Evolutionary conservation across 2,329 filamentous ascomycete genomes (phyloP).

Genomic region (Daldinia eschscholtzii): DNA sequence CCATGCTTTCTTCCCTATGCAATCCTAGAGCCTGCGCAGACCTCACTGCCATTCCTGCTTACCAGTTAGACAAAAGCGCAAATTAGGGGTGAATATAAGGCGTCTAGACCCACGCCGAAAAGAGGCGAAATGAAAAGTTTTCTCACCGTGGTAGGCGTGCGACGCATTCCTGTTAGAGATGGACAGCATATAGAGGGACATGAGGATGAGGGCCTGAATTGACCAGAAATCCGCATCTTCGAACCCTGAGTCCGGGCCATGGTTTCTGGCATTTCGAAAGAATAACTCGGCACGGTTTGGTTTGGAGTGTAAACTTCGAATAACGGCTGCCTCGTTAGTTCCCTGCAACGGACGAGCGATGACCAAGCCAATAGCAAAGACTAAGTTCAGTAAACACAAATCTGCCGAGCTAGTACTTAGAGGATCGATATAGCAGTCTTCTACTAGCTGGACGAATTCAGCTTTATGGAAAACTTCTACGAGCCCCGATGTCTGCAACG

Average conservation of each 20-base stretch:
- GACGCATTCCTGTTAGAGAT: slow-evolving; percentile 73
- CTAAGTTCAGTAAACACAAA: slow-evolving; percentile 71
- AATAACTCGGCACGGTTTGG: slow-evolving; percentile 71
- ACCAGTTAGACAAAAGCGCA: slow-evolving; percentile 26
- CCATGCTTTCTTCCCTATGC: slow-evolving; percentile 69
- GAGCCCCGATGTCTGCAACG: slow-evolving; percentile 67
- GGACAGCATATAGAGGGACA: slow-evolving; percentile 73
- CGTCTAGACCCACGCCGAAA: background rate
- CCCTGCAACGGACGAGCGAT: slow-evolving; percentile 66
- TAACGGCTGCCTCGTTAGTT: slow-evolving; percentile 62
- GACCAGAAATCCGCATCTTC: slow-evolving; percentile 75
- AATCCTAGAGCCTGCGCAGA: slow-evolving; percentile 73
- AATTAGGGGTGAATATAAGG: background rate
- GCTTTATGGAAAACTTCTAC: slow-evolving; percentile 70
- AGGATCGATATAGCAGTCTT: slow-evolving; percentile 67
- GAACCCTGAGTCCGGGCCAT: slow-evolving; percentile 61
- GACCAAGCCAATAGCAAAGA: slow-evolving; percentile 72
- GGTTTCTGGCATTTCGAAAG: slow-evolving; percentile 69
- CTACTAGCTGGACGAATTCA: slow-evolving; percentile 62
- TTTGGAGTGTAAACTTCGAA: slow-evolving; percentile 64
- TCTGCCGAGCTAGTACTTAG: slow-evolving; percentile 63
- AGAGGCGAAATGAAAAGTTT: background rate
- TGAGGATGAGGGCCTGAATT: slow-evolving; percentile 72
- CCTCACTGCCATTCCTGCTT: slow-evolving; percentile 71
- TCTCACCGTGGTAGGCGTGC: slow-evolving; percentile 70